Evolutionary conservation across 805 yeast species (phyloP), one percentile per base, ranked within the genome.

Genomic region (Limtongia smithiae): DNA sequence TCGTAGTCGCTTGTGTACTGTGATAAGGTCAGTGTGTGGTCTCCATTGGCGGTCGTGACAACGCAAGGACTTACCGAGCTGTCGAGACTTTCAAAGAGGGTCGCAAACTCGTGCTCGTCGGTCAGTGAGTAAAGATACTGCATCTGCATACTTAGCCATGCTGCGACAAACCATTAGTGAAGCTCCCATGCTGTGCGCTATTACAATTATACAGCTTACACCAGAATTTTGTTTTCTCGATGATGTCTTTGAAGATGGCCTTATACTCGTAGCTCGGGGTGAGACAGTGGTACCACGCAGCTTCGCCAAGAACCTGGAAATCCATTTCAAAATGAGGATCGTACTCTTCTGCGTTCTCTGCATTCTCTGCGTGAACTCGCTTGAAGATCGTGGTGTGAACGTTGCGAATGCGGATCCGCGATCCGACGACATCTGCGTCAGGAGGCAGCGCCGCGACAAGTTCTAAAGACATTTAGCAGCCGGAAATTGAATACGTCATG

Each of bases 191-290:
- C 14, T 11, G 4, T n/a, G n/a, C n/a, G n/a, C n/a, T n/a, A n/a
- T n/a, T n/a, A 18, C n/a, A 25, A 8, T 12, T 8, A 38, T 3
- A 14, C n/a, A 15, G 20, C 55, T 12, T 46, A 54, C 58, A 20
- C 58, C 58, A 54, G 15, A 54, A 39, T 25, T 15, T 38, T 15
- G 49, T 27, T 31, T 54, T 54, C 22, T 37, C 47, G 27, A 46
- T 32, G 8, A 44, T 43, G 31, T 35, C 47, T 5, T 21, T 21
- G 27, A 31, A 54, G 3, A 51, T 35, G 5, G 11, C 31, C 22
- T 34, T 9, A 33, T 54, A 54, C 8, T 31, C 50, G 3, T 34
- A 35, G 32, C 34, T 21, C 25, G 58, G 50, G 12, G 49, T 37
- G 17, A 30, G 7, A 25, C 48, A 39, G 15, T 22, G 28, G 20